Evolutionary conservation across 805 yeast species (phyloP), one percentile per base, ranked within the genome.

Genomic region (Cyberlindnera americana): DNA sequence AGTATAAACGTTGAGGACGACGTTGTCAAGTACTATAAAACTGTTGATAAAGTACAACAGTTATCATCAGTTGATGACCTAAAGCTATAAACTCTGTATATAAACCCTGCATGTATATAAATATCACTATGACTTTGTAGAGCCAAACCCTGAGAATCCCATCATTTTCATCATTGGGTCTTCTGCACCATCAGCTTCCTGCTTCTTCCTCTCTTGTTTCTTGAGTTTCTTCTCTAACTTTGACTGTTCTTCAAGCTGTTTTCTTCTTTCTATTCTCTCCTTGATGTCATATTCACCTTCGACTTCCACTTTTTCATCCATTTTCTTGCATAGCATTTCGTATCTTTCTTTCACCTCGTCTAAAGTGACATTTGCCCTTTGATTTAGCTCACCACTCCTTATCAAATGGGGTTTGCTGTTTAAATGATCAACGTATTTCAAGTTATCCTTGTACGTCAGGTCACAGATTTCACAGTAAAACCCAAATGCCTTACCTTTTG

Each of bases 401-500:
- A 63, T 57, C 28, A 72, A 54, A 61, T 84, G 98, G 44, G 73
- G 81, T 25, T 78, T 79, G 26, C 88, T 78, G 54, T 86, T 88
- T 54, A 87, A 66, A 64, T 93, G 98, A 56, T 90, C 95, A 4
- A 87, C 70, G 57, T 80, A 78, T 46, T 88, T 83, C 49, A 88
- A 64, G 41, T 84, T 83, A 57, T 93, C 97, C 54, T 88, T 80
- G 63, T 77, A 91, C 2, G 91, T 81, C 42, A 86, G 60, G 47
- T 82, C 77, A 61, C 99, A 93, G 2, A 76, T 60, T 10, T 82
- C 84, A 62, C 99, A 93, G 51, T 75, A 75, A 61, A 91, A 91
- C 17, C 97, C 96, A 44, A 86, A 85, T 19, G 84, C 77, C 40
- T 72, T 72, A 38, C 88, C 77, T 45, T 56, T 57, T 29, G 67